Evolutionary conservation across 768 basidiomycete genomes (phyloP), one percentile per base, ranked within the genome.

Genomic region (Mrakia frigida): DNA sequence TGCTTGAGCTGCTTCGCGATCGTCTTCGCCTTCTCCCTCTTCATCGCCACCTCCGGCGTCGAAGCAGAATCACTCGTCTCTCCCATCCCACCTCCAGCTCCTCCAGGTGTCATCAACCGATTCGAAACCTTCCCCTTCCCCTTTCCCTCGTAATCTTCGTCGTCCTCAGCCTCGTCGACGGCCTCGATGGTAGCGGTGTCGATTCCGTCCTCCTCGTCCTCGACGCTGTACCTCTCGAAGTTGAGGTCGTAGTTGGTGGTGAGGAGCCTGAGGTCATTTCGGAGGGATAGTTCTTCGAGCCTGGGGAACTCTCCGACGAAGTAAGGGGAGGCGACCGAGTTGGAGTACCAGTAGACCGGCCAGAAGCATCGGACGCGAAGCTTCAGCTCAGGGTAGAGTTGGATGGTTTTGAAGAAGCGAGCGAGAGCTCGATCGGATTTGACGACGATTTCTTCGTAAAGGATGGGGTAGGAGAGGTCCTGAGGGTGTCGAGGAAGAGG

Each of bases 191-290:
- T 68, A 21, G 65, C 37, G 18, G 25, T 9, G 65, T 39, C 37
- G 6, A 68, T 6, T 4, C 35, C 65, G 65, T 68, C 65, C 35
- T 68, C 65, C 35, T 68, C 65, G 65, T 68, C 65, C 33, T 68
- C 65, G 14, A 35, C 65, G 13, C 18, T 68, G 65, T 39, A 68
- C 65, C 37, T 68, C 35, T 68, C 7, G 37, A 68, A 68, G 65
- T 68, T 39, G 14, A 68, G 65, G 10, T 68, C 65, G 65, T 68
- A 68, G 35, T 23, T 35, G 18, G 35, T 39, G 6, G 3, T 68
- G 65, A 68, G 65, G 25, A 68, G 65, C 31, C n/a, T 68, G 65
- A 68, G 65, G 39, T 68, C 65, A 39, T 68, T 68, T 39, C 35
- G 21, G 37, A 68, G 65, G 39, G 65, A 68, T 5, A 68, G 65